Percentiles rank a stretch among this genome's conserved stretches.
These are phyloP conservation scores for Candida nemodendra DNA, from an alignment of 805 yeast genomes.

Conservation along the genomic window DNA sequence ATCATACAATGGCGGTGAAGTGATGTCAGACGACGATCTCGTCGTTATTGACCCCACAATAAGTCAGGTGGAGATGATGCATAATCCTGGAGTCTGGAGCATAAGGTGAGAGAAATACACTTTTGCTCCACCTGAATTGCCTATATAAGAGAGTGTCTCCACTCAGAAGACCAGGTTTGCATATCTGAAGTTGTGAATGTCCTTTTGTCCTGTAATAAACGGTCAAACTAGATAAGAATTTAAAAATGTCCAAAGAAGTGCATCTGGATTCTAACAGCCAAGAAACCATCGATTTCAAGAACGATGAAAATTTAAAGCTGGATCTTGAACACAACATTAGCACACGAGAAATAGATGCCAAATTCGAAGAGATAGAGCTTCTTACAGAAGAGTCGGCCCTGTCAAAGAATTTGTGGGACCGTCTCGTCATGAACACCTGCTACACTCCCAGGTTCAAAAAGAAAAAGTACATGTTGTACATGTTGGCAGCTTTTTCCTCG, in stretches of 20 bases:
- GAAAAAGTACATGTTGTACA: constrained; percentile 44
- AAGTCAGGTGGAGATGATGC: too few species aligned
- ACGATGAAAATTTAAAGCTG: constrained; percentile 27
- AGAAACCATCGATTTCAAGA: constrained; percentile 22
- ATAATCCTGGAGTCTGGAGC: too few species aligned
- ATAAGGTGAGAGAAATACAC: too few species aligned
- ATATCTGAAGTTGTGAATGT: too few species aligned
- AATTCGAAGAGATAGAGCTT: constrained; percentile 35
- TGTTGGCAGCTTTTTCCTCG: constrained; percentile 57
- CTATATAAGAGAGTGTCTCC: too few species aligned
- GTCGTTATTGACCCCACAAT: too few species aligned
- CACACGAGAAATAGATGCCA: constrained; percentile 36
- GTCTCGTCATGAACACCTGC: constrained; percentile 36
- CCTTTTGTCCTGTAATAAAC: too few species aligned
- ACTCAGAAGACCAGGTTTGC: too few species aligned
- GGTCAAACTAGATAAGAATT: too few species aligned
- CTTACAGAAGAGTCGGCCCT: constrained; percentile 32
- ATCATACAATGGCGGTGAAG: too few species aligned
- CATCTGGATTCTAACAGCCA: constrained; percentile 11
- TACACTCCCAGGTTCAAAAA: constrained; percentile 41
- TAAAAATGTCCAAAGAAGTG: neutral
- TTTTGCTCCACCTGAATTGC: too few species aligned
- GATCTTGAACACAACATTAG: constrained; percentile 29
- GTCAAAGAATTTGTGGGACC: constrained; percentile 37
- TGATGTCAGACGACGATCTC: too few species aligned